Conservation (phyloP, 2,329 filamentous ascomycete genomes). For the Diaporthe eres region DNA sequence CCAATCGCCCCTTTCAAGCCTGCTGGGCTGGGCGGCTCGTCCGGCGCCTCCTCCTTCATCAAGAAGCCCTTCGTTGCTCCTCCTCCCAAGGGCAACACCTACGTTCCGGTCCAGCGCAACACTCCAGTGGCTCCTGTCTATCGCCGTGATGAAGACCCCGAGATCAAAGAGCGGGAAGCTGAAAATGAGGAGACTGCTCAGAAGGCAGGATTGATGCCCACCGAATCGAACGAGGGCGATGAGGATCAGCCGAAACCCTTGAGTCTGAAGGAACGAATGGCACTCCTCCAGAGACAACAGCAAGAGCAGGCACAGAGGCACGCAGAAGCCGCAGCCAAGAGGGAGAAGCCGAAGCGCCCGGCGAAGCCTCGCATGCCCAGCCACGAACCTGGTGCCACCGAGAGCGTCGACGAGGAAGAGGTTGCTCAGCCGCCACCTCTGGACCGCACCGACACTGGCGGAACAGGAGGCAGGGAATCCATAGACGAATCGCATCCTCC, state of each 20-base stretch:
- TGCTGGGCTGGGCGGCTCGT: constrained; percentile 64
- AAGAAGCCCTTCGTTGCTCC: constrained; percentile 98
- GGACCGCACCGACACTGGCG: constrained; percentile 64
- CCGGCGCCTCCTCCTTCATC: constrained; percentile 79
- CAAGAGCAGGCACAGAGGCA: constrained; percentile 88
- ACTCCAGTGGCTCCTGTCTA: constrained; percentile 82
- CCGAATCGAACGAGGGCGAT: constrained; percentile 63
- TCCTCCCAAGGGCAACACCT: constrained; percentile 92
- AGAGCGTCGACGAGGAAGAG: constrained; percentile 50
- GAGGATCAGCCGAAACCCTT: constrained; percentile 93
- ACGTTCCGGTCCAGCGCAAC: constrained; percentile 82
- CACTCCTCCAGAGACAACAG: constrained; percentile 93
- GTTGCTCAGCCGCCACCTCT: constrained; percentile 52
- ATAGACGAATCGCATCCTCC: constrained; percentile 62
- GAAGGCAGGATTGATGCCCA: constrained; percentile 72
- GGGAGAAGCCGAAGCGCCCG: constrained; percentile 87
- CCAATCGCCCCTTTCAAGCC: constrained; percentile 94
- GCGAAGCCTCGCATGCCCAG: constrained; percentile 73
- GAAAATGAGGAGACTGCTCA: constrained; percentile 78
- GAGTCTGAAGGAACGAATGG: constrained; percentile 95
- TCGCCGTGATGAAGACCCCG: constrained; percentile 88
- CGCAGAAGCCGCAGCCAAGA: constrained; percentile 82
- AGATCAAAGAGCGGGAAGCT: constrained; percentile 74
- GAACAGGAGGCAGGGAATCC: constrained; percentile 63
- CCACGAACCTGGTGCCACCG: constrained; percentile 53